phyloP scores from a whole-genome alignment of 345 rosid species.

The Linum usitatissimum region DNA sequence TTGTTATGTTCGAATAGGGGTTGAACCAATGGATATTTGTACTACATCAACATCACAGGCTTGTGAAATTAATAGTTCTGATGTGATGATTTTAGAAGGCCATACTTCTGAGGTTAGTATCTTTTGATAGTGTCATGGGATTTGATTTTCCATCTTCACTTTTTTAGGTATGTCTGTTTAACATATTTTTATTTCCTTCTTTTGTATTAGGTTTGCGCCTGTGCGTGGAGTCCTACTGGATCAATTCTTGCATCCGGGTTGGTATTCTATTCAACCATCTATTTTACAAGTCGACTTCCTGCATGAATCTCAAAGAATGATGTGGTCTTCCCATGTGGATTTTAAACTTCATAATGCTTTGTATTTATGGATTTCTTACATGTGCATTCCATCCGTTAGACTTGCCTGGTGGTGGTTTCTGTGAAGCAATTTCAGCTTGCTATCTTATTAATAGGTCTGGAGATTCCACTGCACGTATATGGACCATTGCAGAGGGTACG shows the following conservation, averaged over 20 bases:
- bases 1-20: conserved; percentile 19
- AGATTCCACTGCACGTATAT: conserved; percentile 96
- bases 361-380: not conserved
- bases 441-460: conserved; percentile 53
- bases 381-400: not conserved
- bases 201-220: conserved; percentile 72
- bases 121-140: not conserved
- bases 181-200: conserved; percentile 1
- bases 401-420: not conserved
- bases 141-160: not conserved
- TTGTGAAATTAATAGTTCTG: conserved; percentile 65
- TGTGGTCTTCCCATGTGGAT: conserved; percentile 2
- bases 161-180: not conserved
- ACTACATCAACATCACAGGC: conserved; percentile 42
- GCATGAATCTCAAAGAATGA: not conserved
- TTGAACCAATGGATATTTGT: conserved; percentile 74
- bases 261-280: conserved; percentile 18
- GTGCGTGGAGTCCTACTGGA: conserved; percentile 99
- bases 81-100: conserved; percentile 91
- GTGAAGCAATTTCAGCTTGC: conserved; percentile 2
- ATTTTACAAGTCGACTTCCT: conserved; percentile 6
- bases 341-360: not conserved
- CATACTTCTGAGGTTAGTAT: conserved; percentile 88
- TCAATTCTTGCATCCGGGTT: conserved; percentile 99
- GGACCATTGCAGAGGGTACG: conserved; percentile 67